Conservation (phyloP, 306 rosid species). For the Sphenostylis stenocarpa region DNA sequence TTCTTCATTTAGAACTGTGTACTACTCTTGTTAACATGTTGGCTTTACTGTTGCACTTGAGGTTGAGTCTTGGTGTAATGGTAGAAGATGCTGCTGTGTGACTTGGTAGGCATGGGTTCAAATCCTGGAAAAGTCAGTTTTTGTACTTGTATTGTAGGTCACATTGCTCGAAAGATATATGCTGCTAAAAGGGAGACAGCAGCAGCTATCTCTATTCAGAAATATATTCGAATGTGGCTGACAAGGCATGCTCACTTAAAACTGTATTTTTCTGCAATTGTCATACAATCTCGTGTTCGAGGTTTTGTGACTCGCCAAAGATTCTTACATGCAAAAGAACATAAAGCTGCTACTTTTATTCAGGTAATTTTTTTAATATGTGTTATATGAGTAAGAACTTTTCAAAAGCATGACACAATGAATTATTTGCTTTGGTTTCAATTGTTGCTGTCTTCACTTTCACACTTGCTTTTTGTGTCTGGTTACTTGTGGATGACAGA, state of each 20-base stretch:
- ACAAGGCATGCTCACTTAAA: conserved; percentile 48
- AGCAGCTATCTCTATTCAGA: conserved; percentile 70
- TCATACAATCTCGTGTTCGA: conserved; percentile 67
- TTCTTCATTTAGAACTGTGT: conserved; percentile 1
- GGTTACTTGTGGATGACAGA: conserved; percentile 18
- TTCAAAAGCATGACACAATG: conserved; percentile 10
- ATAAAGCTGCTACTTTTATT: conserved; percentile 75
- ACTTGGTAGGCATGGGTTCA: not conserved
- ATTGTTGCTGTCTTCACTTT: conserved; percentile 4
- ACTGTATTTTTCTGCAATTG: conserved; percentile 54
- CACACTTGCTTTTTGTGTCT: not conserved
- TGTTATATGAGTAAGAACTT: conserved; percentile 22
- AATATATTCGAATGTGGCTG: conserved; percentile 64
- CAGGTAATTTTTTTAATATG: conserved; percentile 59
- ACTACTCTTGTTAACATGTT: not conserved
- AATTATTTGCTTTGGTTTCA: conserved; percentile 8
- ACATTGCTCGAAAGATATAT: conserved; percentile 64
- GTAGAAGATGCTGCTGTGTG: not conserved
- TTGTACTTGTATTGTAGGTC: conserved; percentile 58
- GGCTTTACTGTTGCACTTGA: not conserved
- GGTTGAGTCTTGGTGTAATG: not conserved
- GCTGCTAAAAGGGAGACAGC: conserved; percentile 63
- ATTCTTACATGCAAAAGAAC: conserved; percentile 61
- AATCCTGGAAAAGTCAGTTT: not conserved
- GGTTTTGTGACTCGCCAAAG: conserved; percentile 69